A percentile compares a stretch with the other conserved stretches of the same genome.
Evolutionary conservation across 306 rosid species (phyloP).

Genomic region (Pueraria montana): DNA sequence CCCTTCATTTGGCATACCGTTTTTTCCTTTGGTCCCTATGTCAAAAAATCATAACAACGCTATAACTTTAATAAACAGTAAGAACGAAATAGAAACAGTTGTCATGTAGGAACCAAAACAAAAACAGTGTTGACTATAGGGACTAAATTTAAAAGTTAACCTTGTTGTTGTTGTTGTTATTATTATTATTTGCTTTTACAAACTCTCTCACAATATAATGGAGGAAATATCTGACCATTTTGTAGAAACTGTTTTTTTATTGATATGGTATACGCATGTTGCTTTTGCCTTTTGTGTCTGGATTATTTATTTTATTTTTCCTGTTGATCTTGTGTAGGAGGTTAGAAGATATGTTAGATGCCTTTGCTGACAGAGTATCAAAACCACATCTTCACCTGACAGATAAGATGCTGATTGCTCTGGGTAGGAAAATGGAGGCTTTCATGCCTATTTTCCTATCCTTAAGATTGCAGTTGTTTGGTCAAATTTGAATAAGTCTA

Average conservation of each 20-base stretch:
- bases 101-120: background rate
- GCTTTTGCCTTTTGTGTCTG: background rate
- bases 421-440: conserved; percentile 67
- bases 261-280: background rate
- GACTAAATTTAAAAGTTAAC: background rate
- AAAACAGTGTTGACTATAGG: background rate
- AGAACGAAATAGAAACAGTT: background rate
- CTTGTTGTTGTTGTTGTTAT: background rate
- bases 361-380: conserved; percentile 91
- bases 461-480: conserved; percentile 16
- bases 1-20: background rate
- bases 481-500: background rate
- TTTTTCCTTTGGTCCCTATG: background rate
- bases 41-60: background rate
- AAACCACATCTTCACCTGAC: conserved; percentile 85
- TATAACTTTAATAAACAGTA: background rate
- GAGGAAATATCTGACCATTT: background rate
- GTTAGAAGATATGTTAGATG: conserved; percentile 83
- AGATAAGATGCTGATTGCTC: conserved; percentile 94
- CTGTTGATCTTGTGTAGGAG: conserved; percentile 66
- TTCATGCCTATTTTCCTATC: background rate
- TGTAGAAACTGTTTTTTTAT: background rate
- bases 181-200: background rate
- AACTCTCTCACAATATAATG: background rate
- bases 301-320: conserved; percentile 8